Conservation (phyloP, 1,284 basidiomycete species). For the Ustilago shanxiensis region DNA sequence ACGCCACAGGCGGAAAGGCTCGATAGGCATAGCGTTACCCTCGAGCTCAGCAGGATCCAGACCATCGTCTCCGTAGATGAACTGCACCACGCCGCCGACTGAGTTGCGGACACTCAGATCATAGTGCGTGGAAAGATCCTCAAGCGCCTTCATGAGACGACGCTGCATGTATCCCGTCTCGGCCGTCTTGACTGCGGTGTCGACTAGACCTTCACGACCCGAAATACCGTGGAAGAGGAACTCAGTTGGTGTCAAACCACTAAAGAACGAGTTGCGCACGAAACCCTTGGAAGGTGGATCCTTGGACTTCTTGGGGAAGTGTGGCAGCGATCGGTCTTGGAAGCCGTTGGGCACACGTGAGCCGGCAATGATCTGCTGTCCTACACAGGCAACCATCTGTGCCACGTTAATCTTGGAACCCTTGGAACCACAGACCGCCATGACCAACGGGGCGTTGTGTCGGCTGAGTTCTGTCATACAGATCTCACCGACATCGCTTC, state of each 20-base stretch:
- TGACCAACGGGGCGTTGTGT: constrained; percentile 96
- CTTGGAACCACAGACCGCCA: constrained; percentile 99
- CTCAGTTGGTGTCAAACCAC: constrained; percentile 92
- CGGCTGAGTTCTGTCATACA: constrained; percentile 97
- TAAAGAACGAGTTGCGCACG: constrained; percentile 94
- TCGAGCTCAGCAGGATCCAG: constrained; percentile 96
- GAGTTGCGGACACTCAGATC: constrained; percentile 97
- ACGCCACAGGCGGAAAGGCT: constrained; percentile 79
- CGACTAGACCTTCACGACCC: constrained; percentile 96
- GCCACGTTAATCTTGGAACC: constrained; percentile 98
- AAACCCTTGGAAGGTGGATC: constrained; percentile 98
- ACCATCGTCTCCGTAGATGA: constrained; percentile 96
- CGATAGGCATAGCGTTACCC: constrained; percentile 86
- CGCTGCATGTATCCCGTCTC: constrained; percentile 99
- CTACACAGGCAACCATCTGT: constrained; percentile 99
- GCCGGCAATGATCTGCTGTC: constrained; percentile 98
- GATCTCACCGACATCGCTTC: constrained; percentile 94
- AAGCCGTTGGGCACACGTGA: constrained; percentile 99
- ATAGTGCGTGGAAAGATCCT: constrained; percentile 96
- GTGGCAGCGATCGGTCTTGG: constrained; percentile 97
- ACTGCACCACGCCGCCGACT: constrained; percentile 96
- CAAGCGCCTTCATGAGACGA: constrained; percentile 97
- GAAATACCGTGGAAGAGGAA: constrained; percentile 99
- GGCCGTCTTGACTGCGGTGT: constrained; percentile 99
- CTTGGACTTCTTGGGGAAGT: constrained; percentile 97